Evolutionary conservation across 176 grass and related monocot genomes (phyloP), one percentile per base, ranked within the genome.

Genomic region (Zizania latifolia): DNA sequence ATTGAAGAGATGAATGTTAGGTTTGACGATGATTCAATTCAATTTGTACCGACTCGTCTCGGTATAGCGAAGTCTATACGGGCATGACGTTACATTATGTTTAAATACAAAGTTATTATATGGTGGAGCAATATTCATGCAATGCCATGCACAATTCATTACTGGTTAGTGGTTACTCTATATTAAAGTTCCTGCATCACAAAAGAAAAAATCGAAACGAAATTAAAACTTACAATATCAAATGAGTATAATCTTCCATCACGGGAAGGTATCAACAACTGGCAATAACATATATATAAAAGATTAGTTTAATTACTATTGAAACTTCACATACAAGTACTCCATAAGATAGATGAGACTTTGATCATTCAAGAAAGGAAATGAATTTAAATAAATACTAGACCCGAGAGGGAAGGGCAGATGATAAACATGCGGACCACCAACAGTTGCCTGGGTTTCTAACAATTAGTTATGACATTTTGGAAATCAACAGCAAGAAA

Each of bases 191-290:
- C 4, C 0, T n/a, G 3, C 29, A 2, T 24, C 70, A 43, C 36
- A 26, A 26, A 27, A 44, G n/a, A 65, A 24, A 46, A 2, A 13
- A 23, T 63, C 19, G 13, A 51, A 58, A 44, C 27, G 71, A 28
- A 43, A 77, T 75, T 43, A 68, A 64, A 86, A 66, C 84, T 89
- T 92, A 97, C 94, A 71, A 56, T 71, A 78, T 92, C 35, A 51
- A 93, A 97, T 55, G 94, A 93, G 75, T 92, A 93, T 27, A 97
- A 56, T 19, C 9, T 85, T 62, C 94, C 94, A 86, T 97, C 84
- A 57, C 78, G 84, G 16, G 75, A 93, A 27, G 90, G 83, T 81
- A 93, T 80, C 78, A 93, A 69, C 44, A 88, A 86, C 94, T 93
- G 62, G 31, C 34, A 86, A 84, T 62, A 34, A 53, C 58, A 89